A percentile compares a stretch with the other conserved stretches of the same genome.
These are phyloP conservation scores for Annulohypoxylon bovei DNA, from an alignment of 495 filamentous ascomycete species.

Conservation along the genomic window DNA sequence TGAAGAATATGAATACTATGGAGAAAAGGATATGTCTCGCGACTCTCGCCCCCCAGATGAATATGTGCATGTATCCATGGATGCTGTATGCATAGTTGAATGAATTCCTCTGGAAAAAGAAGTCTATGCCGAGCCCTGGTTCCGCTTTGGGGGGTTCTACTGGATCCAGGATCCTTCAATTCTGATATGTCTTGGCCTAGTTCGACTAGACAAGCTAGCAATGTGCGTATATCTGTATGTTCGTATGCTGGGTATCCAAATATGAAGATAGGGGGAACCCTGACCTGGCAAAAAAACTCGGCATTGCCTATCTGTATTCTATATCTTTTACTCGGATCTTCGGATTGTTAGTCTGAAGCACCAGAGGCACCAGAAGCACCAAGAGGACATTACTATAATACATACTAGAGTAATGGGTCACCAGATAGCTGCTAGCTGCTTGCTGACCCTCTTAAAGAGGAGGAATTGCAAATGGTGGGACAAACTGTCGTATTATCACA, in stretches of 20 bases:
- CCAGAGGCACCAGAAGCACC: background rate
- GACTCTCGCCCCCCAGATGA: constrained; percentile 11
- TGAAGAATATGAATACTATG: constrained; percentile 12
- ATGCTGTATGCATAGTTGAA: constrained; percentile 18
- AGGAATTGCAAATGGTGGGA: constrained; percentile 1
- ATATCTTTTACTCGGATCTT: constrained; percentile 29
- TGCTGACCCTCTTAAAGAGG: background rate
- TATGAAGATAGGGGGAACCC: constrained; percentile 33
- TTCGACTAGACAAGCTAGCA: constrained; percentile 22
- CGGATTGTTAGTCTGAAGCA: constrained; percentile 21
- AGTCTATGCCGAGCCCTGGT: constrained; percentile 33
- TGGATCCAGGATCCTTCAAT: constrained; percentile 40
- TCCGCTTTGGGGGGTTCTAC: constrained; percentile 36
- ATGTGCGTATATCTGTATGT: background rate
- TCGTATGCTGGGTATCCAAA: constrained; percentile 1
- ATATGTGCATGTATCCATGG: background rate
- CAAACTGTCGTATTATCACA: constrained; percentile 9
- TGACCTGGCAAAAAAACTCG: constrained; percentile 9
- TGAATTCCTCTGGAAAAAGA: constrained; percentile 18
- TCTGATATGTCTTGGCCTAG: constrained; percentile 39
- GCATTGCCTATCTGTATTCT: constrained; percentile 5
- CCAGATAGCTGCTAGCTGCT: constrained; percentile 1
- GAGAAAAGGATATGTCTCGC: constrained; percentile 20
- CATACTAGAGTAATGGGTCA: background rate
- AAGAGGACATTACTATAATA: background rate